Evolutionary conservation across 257 asterid species (phyloP).

Genomic region (Rubia yunnanensis): DNA sequence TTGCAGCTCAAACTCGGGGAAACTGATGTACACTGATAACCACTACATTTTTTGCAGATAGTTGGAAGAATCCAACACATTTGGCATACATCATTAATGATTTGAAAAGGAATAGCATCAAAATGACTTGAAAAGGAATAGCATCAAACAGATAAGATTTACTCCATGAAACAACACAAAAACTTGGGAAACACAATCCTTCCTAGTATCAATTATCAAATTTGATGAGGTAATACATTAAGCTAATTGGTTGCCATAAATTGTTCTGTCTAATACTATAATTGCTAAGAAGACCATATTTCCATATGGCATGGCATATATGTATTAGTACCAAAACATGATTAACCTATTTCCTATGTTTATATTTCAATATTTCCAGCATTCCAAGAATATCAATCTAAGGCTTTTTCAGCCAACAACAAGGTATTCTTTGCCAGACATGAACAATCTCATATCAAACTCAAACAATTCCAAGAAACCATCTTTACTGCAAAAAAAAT

Average conservation of each 20-base stretch:
- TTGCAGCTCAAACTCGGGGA: too few relatives aligned
- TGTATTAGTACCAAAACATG: background rate
- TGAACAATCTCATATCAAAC: background rate
- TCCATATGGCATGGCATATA: too few relatives aligned
- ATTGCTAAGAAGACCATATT: background rate
- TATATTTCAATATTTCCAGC: too few relatives aligned
- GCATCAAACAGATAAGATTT: background rate
- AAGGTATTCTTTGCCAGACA: background rate
- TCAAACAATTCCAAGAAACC: background rate
- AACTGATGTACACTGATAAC: too few relatives aligned
- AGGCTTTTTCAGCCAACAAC: background rate
- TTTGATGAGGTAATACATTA: background rate
- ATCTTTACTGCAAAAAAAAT: background rate
- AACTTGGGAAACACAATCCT: background rate
- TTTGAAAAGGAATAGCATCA: background rate
- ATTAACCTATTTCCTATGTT: background rate
- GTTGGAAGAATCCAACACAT: too few relatives aligned
- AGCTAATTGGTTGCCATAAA: background rate
- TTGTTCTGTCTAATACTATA: background rate
- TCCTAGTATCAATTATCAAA: too few relatives aligned
- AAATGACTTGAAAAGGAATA: background rate
- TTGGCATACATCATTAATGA: too few relatives aligned
- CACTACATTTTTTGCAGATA: too few relatives aligned
- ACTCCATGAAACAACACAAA: background rate
- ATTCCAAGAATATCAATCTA: background rate